Conservation (phyloP, 2,329 filamentous ascomycete genomes). For the Pezicula carpinea region DNA sequence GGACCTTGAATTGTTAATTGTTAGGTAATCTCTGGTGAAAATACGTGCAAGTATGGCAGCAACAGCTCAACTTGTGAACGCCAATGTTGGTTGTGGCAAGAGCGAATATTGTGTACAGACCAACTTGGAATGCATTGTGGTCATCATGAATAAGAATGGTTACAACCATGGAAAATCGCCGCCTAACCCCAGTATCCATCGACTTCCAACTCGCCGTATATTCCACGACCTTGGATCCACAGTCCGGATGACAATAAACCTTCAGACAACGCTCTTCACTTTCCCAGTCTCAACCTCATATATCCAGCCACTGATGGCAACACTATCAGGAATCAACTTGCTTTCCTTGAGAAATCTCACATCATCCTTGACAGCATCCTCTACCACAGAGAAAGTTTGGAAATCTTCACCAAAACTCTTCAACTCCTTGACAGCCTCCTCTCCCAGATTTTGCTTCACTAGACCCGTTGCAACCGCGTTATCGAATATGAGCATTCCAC, state of each 20-base stretch:
- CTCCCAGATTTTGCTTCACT: conserved; percentile 53
- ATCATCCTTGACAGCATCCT: conserved; percentile 61
- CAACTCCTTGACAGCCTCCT: conserved; percentile 36
- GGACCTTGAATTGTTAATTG: not conserved
- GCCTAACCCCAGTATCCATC: not conserved
- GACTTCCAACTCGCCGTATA: not conserved
- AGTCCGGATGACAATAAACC: not conserved
- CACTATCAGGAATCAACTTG: conserved; percentile 53
- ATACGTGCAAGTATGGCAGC: too few species aligned
- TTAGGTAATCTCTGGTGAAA: not conserved
- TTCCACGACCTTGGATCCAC: not conserved
- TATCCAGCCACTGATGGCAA: conserved; percentile 67
- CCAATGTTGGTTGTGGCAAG: too few species aligned
- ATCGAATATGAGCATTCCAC: conserved; percentile 68
- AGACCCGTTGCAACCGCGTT: conserved; percentile 50
- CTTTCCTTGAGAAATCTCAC: conserved; percentile 56
- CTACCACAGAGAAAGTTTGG: conserved; percentile 51
- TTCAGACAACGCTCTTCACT: conserved; percentile 43
- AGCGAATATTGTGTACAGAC: too few species aligned
- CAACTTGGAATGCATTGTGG: too few species aligned
- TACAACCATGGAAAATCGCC: not conserved
- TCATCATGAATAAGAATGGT: too few species aligned
- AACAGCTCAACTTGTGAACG: too few species aligned
- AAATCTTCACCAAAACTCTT: conserved; percentile 19
- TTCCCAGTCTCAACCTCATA: conserved; percentile 74